Conservation (phyloP, 441 rosid genomes). For the Arabidopsis hybrid region DNA sequence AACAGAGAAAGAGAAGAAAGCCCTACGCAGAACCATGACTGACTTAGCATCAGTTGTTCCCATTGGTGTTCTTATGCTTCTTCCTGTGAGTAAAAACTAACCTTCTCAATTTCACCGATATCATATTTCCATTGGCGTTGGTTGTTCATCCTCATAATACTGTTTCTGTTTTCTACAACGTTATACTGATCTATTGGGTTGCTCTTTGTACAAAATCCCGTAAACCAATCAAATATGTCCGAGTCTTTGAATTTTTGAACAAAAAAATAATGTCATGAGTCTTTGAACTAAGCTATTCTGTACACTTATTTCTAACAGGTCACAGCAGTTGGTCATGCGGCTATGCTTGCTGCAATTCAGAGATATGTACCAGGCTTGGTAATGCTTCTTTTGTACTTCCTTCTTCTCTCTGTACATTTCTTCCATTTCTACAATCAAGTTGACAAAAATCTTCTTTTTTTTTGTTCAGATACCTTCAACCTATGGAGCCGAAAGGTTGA, state of each 20-base stretch:
- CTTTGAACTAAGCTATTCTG: conserved; percentile 23
- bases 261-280: background rate
- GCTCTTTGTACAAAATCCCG: conserved; percentile 13
- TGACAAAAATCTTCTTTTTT: conserved; percentile 28
- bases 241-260: too few species aligned
- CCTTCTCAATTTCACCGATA: background rate
- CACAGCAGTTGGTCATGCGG: conserved; percentile 98
- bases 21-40: conserved; percentile 82
- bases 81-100: conserved; percentile 73
- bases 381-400: conserved; percentile 36
- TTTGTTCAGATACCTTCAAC: conserved; percentile 89
- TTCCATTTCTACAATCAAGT: background rate
- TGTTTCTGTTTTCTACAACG: background rate
- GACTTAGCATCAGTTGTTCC: conserved; percentile 97
- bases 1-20: conserved; percentile 87
- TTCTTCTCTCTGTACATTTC: conserved; percentile 23
- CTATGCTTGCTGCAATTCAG: conserved; percentile 96
- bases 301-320: conserved; percentile 58
- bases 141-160: background rate
- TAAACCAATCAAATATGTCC: background rate
- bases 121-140: background rate
- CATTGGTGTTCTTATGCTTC: conserved; percentile 94
- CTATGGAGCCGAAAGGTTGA: conserved; percentile 92
- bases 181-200: conserved; percentile 12
- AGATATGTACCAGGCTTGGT: conserved; percentile 94